A percentile compares a stretch with the other conserved stretches of the same genome.
These are phyloP conservation scores for Coleophoma eucalyptorum DNA, from an alignment of 2,329 filamentous ascomycete species.

Conservation along the genomic window DNA sequence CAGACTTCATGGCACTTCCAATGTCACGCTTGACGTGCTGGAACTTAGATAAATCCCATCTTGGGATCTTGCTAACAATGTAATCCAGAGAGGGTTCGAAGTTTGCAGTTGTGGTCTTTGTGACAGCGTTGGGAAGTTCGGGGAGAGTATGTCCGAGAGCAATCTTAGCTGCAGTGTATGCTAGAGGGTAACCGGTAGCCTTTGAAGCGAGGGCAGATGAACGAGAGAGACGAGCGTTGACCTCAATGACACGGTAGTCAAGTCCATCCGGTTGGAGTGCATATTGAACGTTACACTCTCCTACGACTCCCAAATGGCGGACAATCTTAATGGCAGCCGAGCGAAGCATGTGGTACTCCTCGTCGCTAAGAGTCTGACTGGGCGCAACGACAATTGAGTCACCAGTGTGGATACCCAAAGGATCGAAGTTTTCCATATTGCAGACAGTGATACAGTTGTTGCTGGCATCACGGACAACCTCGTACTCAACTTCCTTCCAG, in stretches of 20 bases:
- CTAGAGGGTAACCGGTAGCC: constrained; percentile 94
- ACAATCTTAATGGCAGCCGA: constrained; percentile 98
- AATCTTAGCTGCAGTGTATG: constrained; percentile 97
- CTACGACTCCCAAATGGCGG: constrained; percentile 91
- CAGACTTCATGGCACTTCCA: constrained; percentile 97
- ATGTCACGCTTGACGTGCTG: constrained; percentile 98
- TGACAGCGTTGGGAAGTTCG: constrained; percentile 95
- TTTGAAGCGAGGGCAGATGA: constrained; percentile 97
- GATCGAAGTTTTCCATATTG: constrained; percentile 99
- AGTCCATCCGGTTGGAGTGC: constrained; percentile 93
- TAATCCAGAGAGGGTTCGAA: constrained; percentile 98
- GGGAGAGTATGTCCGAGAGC: constrained; percentile 93
- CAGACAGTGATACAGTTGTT: constrained; percentile 99
- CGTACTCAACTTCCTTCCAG: constrained; percentile 99
- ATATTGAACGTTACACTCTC: constrained; percentile 98
- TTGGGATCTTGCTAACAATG: constrained; percentile 96
- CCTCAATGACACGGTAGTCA: constrained; percentile 98
- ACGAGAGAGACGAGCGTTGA: constrained; percentile 96
- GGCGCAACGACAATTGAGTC: constrained; percentile 98
- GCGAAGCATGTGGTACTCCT: constrained; percentile 99
- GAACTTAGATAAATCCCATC: constrained; percentile 98
- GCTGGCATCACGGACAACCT: constrained; percentile 92
- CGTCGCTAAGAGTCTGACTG: constrained; percentile 93
- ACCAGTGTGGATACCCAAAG: constrained; percentile 94
- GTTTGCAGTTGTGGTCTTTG: constrained; percentile 97